phyloP scores from a whole-genome alignment of 805 yeast species.

The Wickerhamiella lipophila region DNA sequence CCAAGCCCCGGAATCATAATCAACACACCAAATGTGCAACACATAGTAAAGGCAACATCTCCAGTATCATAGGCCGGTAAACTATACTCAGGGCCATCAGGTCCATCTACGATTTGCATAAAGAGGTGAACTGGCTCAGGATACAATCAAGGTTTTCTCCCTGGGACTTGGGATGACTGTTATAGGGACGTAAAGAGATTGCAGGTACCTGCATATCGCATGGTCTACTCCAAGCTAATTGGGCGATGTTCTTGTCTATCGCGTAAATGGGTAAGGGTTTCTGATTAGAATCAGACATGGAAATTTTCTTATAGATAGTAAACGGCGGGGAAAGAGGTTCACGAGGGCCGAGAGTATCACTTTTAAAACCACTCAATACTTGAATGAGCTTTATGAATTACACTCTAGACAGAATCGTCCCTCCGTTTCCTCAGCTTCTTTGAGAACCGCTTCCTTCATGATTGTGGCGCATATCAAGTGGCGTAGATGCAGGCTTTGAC shows the following conservation, averaged over 20 bases:
- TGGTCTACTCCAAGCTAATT: neutral
- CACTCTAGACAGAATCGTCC: too few relatives aligned
- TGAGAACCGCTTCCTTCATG: neutral
- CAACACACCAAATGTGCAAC: slow-evolving; percentile 47
- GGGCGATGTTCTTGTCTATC: slow-evolving; percentile 1
- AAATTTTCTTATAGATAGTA: too few relatives aligned
- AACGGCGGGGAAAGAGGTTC: too few relatives aligned
- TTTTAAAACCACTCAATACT: too few relatives aligned
- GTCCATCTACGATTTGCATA: slow-evolving; percentile 1
- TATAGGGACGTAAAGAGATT: neutral
- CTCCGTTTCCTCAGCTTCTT: too few relatives aligned
- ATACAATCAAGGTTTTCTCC: neutral
- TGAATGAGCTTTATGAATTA: too few relatives aligned
- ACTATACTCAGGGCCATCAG: slow-evolving; percentile 10
- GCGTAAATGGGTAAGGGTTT: neutral
- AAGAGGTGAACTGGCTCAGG: neutral
- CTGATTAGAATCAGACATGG: neutral
- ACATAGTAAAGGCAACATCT: slow-evolving; percentile 28
- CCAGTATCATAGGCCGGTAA: slow-evolving; percentile 29
- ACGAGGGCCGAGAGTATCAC: too few relatives aligned
- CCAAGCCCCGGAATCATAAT: slow-evolving; percentile 94
- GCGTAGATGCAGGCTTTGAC: neutral
- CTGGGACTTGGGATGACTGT: neutral
- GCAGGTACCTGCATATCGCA: slow-evolving; percentile 3
- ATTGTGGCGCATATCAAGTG: neutral